Conservation (phyloP, 345 rosid genomes). For the Gossypium australe region DNA sequence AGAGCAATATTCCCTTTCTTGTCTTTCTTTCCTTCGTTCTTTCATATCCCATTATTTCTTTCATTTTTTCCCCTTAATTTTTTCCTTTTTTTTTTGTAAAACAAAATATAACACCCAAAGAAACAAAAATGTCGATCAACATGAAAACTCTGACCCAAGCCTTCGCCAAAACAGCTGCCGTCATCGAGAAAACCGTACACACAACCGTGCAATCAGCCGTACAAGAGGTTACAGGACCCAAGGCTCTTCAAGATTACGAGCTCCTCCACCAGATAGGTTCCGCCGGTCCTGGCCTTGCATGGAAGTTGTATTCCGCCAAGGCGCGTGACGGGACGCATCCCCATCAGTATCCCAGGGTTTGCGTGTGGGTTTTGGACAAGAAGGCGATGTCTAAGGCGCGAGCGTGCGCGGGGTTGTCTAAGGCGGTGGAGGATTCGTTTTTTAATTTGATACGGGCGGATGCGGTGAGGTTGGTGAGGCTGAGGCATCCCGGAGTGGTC, state of each 20-base stretch:
- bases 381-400: constrained; percentile 76
- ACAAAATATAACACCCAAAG: no score
- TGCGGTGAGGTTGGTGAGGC: constrained; percentile 69
- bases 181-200: constrained; percentile 89
- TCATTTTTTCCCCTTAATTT: no score
- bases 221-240: constrained; percentile 96
- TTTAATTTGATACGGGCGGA: constrained; percentile 80
- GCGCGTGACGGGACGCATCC: constrained; percentile 74
- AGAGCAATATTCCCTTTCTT: no score
- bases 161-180: constrained; percentile 90
- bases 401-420: constrained; percentile 68
- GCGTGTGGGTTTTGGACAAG: constrained; percentile 95
- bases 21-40: no score
- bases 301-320: constrained; percentile 81
- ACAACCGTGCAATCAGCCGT: constrained; percentile 95
- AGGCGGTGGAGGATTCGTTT: constrained; percentile 78
- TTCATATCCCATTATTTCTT: no score
- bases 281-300: constrained; percentile 90
- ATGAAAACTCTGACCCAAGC: constrained; percentile 96
- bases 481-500: constrained; percentile 94
- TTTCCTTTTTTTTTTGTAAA: no score
- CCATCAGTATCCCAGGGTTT: constrained; percentile 85
- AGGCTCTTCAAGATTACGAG: constrained; percentile 84
- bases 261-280: constrained; percentile 96
- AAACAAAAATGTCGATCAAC: constrained; percentile 62